Base-by-base conservation (phyloP, 73 alveolate species). In the Stentor coeruleus region DNA sequence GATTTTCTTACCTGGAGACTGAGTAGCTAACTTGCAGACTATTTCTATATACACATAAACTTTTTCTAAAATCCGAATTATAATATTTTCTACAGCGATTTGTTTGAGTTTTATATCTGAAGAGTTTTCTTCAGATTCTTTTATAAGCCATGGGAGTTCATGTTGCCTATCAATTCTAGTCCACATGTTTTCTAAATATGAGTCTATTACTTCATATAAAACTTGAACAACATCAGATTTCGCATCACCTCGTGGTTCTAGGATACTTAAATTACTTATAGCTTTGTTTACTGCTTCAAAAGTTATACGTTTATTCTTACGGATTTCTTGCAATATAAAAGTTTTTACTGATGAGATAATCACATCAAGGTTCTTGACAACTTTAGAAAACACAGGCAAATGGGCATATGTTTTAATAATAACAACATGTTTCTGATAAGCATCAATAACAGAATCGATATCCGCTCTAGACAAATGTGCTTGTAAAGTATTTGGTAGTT, bases 131-230 rank as follows among this genome's bases (percentile, higher is more conserved):
- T 66, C 39, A n/a, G n/a, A n/a, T 20, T 66, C 79, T 2, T 66
- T 66, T 31, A 66, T 66, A 33, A 66, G 79, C 41, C 79, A 66
- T 1, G 79, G 79, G 1, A 66, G 41, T 66, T 66, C 79, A 2
- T 31, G 40, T 66, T 66, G 79, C 33, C 33, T 66, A 33, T 66
- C 79, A 66, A 66, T 66, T 20, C 37, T 20, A 0, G n/a, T 2
- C 41, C 79, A 66, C 79, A 66, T 66, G 37, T 66, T 2, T 66
- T 66, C 79, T 0, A 66, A 11, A 66, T 20, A 66, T 14, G n/a
- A 28, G n/a, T 66, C 37, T 28, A 66, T 66, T 28, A 66, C 11
- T 31, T 66, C 40, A 66, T 66, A 66, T 31, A 66, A 66, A 66
- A 20, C 37, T 1, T 66, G 40, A 1, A 33, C n/a, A 20, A 66